Evolutionary conservation across 106 monocot species (phyloP).

Genomic region (Dactylorhiza incarnata): DNA sequence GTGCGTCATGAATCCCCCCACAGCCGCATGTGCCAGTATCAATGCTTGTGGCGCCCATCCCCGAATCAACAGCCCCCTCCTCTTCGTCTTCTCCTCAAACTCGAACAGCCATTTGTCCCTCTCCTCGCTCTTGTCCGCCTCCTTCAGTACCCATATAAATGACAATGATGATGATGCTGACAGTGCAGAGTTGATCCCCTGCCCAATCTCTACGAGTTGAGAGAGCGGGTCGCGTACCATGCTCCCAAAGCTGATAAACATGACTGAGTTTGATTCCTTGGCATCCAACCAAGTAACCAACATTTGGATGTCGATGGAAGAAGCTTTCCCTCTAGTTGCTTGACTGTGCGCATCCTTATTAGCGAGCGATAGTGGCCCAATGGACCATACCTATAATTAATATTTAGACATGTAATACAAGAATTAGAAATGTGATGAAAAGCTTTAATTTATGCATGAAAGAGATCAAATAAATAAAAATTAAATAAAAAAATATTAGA

Average conservation of each 20-base stretch:
- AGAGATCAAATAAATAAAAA: no score
- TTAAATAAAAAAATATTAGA: no score
- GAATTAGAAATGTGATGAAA: no score
- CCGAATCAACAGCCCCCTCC: background rate
- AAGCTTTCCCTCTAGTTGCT: slow-evolving; percentile 24
- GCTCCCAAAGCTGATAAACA: background rate
- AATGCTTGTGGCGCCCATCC: slow-evolving; percentile 19
- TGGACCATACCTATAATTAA: slow-evolving; percentile 14
- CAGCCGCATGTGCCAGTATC: slow-evolving; percentile 6
- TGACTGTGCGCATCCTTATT: slow-evolving; percentile 14
- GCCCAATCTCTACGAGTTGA: background rate
- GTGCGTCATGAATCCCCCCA: slow-evolving; percentile 23
- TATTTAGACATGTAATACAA: no score
- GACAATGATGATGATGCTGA: no score
- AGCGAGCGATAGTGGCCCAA: slow-evolving; percentile 43
- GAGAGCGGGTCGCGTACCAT: background rate
- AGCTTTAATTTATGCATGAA: no score
- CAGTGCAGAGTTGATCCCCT: background rate
- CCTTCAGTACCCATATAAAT: slow-evolving; percentile 18
- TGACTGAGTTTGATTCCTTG: background rate
- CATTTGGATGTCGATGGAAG: background rate
- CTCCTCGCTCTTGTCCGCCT: background rate
- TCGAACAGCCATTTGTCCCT: slow-evolving; percentile 5
- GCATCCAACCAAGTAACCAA: background rate
- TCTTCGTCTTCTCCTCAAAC: slow-evolving; percentile 7